phyloP scores from a whole-genome alignment of 805 yeast genomes.

The Osmozyma mogii region DNA sequence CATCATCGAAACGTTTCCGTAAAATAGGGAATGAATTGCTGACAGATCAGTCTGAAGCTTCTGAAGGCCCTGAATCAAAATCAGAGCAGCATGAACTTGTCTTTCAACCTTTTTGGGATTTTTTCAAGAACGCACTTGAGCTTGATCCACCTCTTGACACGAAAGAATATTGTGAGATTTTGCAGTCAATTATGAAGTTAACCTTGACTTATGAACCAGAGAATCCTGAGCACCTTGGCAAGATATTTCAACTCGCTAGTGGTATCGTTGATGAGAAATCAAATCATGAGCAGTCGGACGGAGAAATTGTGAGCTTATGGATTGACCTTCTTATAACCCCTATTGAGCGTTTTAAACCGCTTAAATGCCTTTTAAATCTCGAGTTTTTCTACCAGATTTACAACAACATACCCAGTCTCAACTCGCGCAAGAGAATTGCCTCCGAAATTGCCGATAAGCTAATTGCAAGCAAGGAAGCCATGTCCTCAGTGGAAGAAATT shows the following conservation, averaged over 20 bases:
- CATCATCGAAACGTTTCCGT: no score
- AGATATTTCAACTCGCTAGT: constrained; percentile 50
- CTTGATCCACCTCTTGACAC: constrained; percentile 57
- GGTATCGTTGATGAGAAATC: constrained; percentile 21
- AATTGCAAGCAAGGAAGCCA: constrained; percentile 21
- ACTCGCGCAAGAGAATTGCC: constrained; percentile 51
- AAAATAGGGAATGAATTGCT: no score
- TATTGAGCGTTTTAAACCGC: constrained; percentile 32
- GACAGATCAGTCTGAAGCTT: no score
- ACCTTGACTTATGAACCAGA: constrained; percentile 61
- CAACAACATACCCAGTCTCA: constrained; percentile 40
- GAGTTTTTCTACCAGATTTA: constrained; percentile 46
- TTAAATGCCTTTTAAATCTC: constrained; percentile 36
- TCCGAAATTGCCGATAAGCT: constrained; percentile 54
- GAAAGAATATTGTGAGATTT: constrained; percentile 56
- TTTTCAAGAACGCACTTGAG: constrained; percentile 47
- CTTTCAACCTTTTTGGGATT: constrained; percentile 61
- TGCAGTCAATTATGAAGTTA: constrained; percentile 59
- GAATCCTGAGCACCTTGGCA: constrained; percentile 51
- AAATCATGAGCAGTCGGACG: constrained; percentile 10
- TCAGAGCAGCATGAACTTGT: constrained; percentile 15
- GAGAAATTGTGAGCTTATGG: constrained; percentile 28
- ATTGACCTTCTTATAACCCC: constrained; percentile 42
- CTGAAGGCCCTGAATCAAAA: constrained; percentile 6
- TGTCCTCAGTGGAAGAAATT: constrained; percentile 35